phyloP scores from a whole-genome alignment of 352 stramenopile genomes.

The Elongisporangium prolatum region DNA sequence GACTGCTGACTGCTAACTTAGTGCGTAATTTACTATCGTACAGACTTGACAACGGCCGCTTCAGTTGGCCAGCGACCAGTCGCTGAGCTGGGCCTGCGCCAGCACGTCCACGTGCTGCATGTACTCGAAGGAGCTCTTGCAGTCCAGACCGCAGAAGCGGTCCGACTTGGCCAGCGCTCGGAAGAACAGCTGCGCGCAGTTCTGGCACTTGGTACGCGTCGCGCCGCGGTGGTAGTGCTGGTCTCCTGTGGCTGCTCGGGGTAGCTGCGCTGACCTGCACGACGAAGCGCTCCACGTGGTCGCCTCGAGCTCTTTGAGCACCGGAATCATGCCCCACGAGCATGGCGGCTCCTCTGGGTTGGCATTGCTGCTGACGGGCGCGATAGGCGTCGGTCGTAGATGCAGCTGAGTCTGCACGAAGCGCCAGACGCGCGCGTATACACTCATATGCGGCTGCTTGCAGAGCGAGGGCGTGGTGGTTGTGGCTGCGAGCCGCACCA shows the following conservation, averaged over 20 bases:
- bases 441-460: slow-evolving; percentile 1
- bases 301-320: slow-evolving; percentile 38
- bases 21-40: background rate
- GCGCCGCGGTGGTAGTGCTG: slow-evolving; percentile 1
- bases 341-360: background rate
- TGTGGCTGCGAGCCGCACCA: background rate
- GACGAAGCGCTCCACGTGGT: slow-evolving; percentile 2
- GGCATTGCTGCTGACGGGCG: slow-evolving; percentile 3
- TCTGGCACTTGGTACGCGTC: slow-evolving; percentile 20
- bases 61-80: background rate
- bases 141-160: slow-evolving; percentile 60
- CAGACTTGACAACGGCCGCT: background rate
- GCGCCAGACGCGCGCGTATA: slow-evolving; percentile 31
- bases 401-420: slow-evolving; percentile 35
- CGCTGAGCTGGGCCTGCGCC: slow-evolving; percentile 19
- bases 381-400: slow-evolving; percentile 13
- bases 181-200: slow-evolving; percentile 54
- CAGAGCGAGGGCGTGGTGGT: slow-evolving; percentile 2
- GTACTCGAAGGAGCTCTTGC: slow-evolving; percentile 57
- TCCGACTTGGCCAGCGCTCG: slow-evolving; percentile 14
- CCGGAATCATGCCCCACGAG: slow-evolving; percentile 28
- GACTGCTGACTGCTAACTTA: background rate
- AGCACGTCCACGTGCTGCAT: slow-evolving; percentile 24
- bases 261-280: background rate
- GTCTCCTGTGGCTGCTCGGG: slow-evolving; percentile 3